Evolutionary conservation across 2,329 filamentous ascomycete genomes (phyloP).

Genomic region (Ceratocystis alfenasii): DNA sequence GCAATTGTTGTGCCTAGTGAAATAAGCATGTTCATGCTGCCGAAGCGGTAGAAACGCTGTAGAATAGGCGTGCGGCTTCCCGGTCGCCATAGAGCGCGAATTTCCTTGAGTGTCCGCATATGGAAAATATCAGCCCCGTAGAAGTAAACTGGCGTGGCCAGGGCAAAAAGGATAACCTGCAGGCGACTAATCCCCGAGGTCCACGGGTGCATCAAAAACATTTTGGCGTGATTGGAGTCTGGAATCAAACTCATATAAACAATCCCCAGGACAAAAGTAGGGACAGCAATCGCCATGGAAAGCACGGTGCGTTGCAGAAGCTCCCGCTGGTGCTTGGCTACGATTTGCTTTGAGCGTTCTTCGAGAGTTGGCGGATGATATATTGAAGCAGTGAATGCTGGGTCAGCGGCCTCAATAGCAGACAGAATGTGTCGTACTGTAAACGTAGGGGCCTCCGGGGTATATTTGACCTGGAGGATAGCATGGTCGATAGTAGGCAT

Average conservation of each 20-base stretch:
- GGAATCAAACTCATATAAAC: slow-evolving; percentile 79
- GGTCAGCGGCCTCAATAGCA: slow-evolving; percentile 54
- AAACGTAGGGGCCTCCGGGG: slow-evolving; percentile 53
- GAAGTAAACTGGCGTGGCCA: slow-evolving; percentile 79
- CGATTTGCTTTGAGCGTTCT: slow-evolving; percentile 63
- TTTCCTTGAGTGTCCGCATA: slow-evolving; percentile 61
- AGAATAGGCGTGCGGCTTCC: slow-evolving; percentile 61
- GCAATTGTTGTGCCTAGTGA: slow-evolving; percentile 79
- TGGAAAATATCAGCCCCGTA: slow-evolving; percentile 81
- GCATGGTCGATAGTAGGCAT: slow-evolving; percentile 49
- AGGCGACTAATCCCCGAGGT: slow-evolving; percentile 60
- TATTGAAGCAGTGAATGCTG: slow-evolving; percentile 54
- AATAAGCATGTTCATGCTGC: slow-evolving; percentile 93
- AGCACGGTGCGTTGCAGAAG: slow-evolving; percentile 60
- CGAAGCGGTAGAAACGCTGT: slow-evolving; percentile 77
- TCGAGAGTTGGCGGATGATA: slow-evolving; percentile 75
- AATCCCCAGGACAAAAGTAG: slow-evolving; percentile 77
- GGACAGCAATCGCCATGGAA: slow-evolving; percentile 58
- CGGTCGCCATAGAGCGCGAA: slow-evolving; percentile 63
- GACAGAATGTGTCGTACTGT: slow-evolving; percentile 65
- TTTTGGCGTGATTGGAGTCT: slow-evolving; percentile 42
- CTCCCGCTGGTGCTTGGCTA: slow-evolving; percentile 54
- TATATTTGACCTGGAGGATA: slow-evolving; percentile 59
- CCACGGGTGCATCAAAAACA: slow-evolving; percentile 59
- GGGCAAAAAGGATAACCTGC: slow-evolving; percentile 67